Evolutionary conservation across 1,284 basidiomycete species (phyloP), one percentile per base, ranked within the genome.

Genomic region (Schizophyllum commune): DNA sequence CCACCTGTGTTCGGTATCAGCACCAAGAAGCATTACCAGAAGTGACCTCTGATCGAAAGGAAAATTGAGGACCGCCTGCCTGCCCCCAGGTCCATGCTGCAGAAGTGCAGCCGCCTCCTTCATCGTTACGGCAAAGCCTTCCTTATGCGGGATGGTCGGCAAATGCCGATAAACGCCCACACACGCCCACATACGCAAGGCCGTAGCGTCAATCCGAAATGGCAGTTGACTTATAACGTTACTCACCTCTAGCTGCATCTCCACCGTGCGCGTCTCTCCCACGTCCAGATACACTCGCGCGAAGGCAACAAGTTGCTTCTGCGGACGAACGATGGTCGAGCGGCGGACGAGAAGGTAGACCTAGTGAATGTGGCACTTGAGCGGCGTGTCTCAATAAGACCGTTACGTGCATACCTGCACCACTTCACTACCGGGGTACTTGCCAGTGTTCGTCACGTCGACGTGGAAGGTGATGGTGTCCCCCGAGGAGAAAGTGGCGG

Each of bases 301-400:
- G 64, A 71, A 72, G 9, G 69, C 69, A 21, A 72, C 70, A 20
- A 72, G 65, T 63, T 72, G 71, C 52, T 66, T 67, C 61, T 63
- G 51, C 5, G 71, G 61, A 19, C 64, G 65, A 7, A 67, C 66
- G 32, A 71, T 67, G 21, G 64, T 65, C n/a, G 70, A 71, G 9
- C 68, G 64, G 17, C 71, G 70, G 20, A 61, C 63, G n/a, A 70
- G 66, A 17, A 70, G 67, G 59, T 71, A 71, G 6, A 72, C 66
- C 68, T 69, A 60, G 27, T 55, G 17, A 19, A 21, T 2, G 58
- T 4, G n/a, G 52, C 6, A 52, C 15, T 13, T 22, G 54, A 51
- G 27, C 20, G 17, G 32, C 51, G n/a, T 39, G 34, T 6, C 13
- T 6, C 34, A 20, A 21, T n/a, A n/a, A n/a, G n/a, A n/a, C n/a